Base-by-base conservation (phyloP, 2,329 filamentous ascomycete species). In the Colletotrichum sp. region DNA sequence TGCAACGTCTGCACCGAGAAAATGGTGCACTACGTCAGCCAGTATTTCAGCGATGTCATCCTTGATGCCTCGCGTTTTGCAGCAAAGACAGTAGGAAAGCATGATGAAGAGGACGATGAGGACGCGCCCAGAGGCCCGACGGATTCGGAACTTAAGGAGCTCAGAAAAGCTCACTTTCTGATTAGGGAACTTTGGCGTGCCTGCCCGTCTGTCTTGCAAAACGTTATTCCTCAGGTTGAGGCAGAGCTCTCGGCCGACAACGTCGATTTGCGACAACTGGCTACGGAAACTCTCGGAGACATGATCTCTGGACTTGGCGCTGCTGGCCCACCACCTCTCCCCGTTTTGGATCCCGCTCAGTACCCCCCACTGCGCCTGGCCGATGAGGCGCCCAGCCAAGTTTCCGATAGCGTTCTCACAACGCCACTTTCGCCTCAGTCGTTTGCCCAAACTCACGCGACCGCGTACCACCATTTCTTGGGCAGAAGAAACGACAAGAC, bases 1-100 rank as follows among this genome's bases (percentile, higher is more conserved):
- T 99, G 97, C 87, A 97, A 96, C 81, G 91, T 91, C 22, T 98
- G 93, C 79, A 92, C 95, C 1, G 96, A 98, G 80, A 98, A 98
- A 85, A 98, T 99, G 96, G 94, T 95, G 2, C 94, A 96, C 77
- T 95, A 98, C 79, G 94, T 99, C 72, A 96, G 95, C 79, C 96
- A 98, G 81, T 99, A 99, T 84, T 99, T 99, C 84, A 98, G 96
- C 84, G 96, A 98, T 72, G 96, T 99, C 68, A 98, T 99, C 74
- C 93, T 99, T 77, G 96, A 98, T 82, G 95, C 96, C 5, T 96
- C 93, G 48, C 91, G 88, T 15, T 89, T 91, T 62, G 88, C 87
- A 24, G 86, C 87, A 12, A 88, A 90, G 79, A 78, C 87, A 70
- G 93, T 92, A 77, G 91, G 90, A 6, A 87, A 89, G 75, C 90